Base-by-base conservation (phyloP, 768 basidiomycete species). In the Termitomyces sp. region DNA sequence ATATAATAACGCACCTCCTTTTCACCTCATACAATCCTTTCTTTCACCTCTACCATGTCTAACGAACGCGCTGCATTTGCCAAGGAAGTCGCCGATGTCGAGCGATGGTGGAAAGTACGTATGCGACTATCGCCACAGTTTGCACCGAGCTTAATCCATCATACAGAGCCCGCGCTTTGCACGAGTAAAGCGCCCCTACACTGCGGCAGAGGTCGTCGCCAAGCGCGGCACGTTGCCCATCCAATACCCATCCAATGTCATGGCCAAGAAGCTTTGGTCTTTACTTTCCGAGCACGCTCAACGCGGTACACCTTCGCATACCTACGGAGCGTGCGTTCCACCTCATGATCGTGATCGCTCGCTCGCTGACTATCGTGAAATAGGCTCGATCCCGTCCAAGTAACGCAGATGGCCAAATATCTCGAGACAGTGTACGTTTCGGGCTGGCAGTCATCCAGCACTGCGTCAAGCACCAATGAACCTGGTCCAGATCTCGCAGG, bases 371-470 rank as follows among this genome's bases (percentile, higher is more conserved):
- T 25, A 21, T 42, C 5, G 11, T n/a, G 25, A 9, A 48, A 5
- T 64, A 98, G 96, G 21, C 87, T 99, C 62, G 97, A 99, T 71
- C 92, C 95, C 0, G 94, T 99, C 6, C 97, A 99, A 73, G 83
- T 98, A 48, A 98, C 95, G 0, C 97, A 99, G 74, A 99, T 99
- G 97, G 95, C 96, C 25, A 92, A 91, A 70, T 92, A 98, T 72
- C 89, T 98, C 64, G 97, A 98, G 75, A 98, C 96, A 3, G 91
- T 99, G 64, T 99, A 99, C 69, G 92, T 99, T 56, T 99, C 97
- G 8, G 97, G 97, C 4, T 93, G 90, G 91, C 91, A 92, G 66
- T 93, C 88, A 17, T 95, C 92, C 19, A 93, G 91, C 66, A 98
- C 95, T 2, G 97, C 97, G 2, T 89, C 91, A 0, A 89, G 85